phyloP scores from a whole-genome alignment of 805 yeast species.

The Barnettozyma populi region DNA sequence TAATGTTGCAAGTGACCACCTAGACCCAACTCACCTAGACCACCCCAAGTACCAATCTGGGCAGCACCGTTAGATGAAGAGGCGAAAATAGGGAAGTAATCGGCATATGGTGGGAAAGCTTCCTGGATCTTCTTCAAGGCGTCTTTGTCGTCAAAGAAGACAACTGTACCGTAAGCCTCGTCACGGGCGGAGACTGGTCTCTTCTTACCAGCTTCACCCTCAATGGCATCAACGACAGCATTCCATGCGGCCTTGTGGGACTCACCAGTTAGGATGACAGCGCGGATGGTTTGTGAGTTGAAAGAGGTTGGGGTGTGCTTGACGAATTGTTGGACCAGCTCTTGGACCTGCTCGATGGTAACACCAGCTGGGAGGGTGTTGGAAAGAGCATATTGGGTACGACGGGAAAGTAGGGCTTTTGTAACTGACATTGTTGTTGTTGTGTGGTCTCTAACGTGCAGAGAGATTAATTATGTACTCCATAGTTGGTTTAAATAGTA shows the following conservation, averaged over 20 bases:
- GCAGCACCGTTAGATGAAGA: slow-evolving; percentile 45
- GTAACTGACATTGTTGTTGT: slow-evolving; percentile 9
- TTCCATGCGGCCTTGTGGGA: slow-evolving; percentile 43
- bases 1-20: slow-evolving; percentile 52
- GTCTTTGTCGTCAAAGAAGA: slow-evolving; percentile 41
- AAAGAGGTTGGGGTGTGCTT: slow-evolving; percentile 46
- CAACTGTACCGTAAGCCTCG: slow-evolving; percentile 44
- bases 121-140: slow-evolving; percentile 36
- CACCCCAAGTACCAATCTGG: slow-evolving; percentile 46
- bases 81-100: slow-evolving; percentile 43
- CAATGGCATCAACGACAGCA: slow-evolving; percentile 33
- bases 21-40: slow-evolving; percentile 37
- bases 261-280: slow-evolving; percentile 41
- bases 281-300: slow-evolving; percentile 47
- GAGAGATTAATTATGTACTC: no score
- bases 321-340: slow-evolving; percentile 37
- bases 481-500: no score
- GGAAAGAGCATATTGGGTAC: slow-evolving; percentile 42
- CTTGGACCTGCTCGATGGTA: slow-evolving; percentile 34
- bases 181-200: slow-evolving; percentile 39
- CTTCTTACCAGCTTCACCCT: slow-evolving; percentile 32
- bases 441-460: no score
- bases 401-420: slow-evolving; percentile 35
- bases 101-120: slow-evolving; percentile 38
- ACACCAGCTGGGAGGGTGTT: slow-evolving; percentile 40